phyloP scores from a whole-genome alignment of 2,329 filamentous ascomycete genomes.

The Penicillium sp. region DNA sequence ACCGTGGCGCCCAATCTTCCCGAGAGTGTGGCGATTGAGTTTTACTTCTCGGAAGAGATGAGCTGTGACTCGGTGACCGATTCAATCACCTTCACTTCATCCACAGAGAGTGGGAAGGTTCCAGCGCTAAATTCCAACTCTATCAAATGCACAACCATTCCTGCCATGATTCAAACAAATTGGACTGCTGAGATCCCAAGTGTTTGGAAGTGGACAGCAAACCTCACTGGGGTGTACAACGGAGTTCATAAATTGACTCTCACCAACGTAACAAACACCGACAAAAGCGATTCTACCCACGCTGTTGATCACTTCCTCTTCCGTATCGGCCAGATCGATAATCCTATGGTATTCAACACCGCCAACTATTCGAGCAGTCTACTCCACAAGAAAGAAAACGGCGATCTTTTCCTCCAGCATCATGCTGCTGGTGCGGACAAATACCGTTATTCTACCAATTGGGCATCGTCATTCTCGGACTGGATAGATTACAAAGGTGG shows the following conservation, averaged over 20 bases:
- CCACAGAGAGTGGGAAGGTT: slow-evolving; percentile 48
- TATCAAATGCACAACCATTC: slow-evolving; percentile 48
- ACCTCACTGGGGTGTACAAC: slow-evolving; percentile 57
- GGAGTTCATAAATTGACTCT: slow-evolving; percentile 61
- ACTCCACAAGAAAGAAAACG: slow-evolving; percentile 47
- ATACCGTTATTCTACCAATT: slow-evolving; percentile 64
- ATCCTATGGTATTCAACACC: slow-evolving; percentile 59
- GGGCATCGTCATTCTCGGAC: slow-evolving; percentile 58
- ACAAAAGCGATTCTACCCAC: slow-evolving; percentile 46
- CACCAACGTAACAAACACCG: slow-evolving; percentile 51
- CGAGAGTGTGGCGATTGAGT: slow-evolving; percentile 48
- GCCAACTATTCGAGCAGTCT: slow-evolving; percentile 61
- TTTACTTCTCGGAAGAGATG: slow-evolving; percentile 63
- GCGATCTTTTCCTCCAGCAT: slow-evolving; percentile 54
- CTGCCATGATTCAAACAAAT: slow-evolving; percentile 27
- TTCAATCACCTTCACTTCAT: slow-evolving; percentile 54
- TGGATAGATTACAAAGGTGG: slow-evolving; percentile 58
- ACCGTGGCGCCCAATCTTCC: slow-evolving; percentile 41
- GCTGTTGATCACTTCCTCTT: slow-evolving; percentile 61
- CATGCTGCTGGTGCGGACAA: slow-evolving; percentile 61
- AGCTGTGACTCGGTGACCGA: slow-evolving; percentile 55
- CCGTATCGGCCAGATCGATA: slow-evolving; percentile 58
- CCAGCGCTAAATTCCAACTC: slow-evolving; percentile 47
- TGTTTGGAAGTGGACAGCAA: slow-evolving; percentile 54
- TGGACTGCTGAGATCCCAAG: slow-evolving; percentile 56